These are phyloP conservation scores for Xylaria sp. DNA, from an alignment of 2,329 filamentous ascomycete genomes.

Conservation along the genomic window DNA sequence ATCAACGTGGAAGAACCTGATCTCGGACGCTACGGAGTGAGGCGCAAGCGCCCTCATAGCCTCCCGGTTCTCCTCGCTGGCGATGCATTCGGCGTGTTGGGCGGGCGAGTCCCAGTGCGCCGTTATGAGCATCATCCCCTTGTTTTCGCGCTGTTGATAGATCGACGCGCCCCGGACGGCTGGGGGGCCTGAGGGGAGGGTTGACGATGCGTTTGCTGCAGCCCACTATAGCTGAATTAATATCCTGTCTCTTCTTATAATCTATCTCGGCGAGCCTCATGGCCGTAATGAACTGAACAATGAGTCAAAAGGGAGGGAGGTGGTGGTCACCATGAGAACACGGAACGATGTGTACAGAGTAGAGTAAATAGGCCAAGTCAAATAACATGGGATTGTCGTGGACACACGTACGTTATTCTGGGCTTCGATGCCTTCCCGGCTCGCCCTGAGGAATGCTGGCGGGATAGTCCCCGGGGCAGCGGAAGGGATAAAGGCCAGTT, in stretches of 20 bases:
- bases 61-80: conserved; percentile 31
- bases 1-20: conserved; percentile 33
- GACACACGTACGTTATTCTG: conserved; percentile 37
- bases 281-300: background rate
- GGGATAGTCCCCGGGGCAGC: conserved; percentile 34
- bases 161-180: conserved; percentile 39
- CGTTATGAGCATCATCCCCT: conserved; percentile 35
- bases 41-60: conserved; percentile 21
- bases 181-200: conserved; percentile 26
- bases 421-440: conserved; percentile 25
- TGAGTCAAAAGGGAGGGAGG: background rate
- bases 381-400: background rate
- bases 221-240: conserved; percentile 29
- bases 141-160: conserved; percentile 38
- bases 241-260: background rate
- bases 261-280: background rate
- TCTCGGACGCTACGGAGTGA: background rate
- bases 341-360: background rate
- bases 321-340: too few relatives aligned
- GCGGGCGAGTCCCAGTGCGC: conserved; percentile 42
- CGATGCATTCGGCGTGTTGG: conserved; percentile 40
- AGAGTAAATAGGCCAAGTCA: background rate
- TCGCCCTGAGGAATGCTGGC: conserved; percentile 20
- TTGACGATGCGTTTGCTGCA: conserved; percentile 26
- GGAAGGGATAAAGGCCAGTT: conserved; percentile 40